Percentiles rank a stretch among this genome's conserved stretches.
Conservation (phyloP, 345 rosid species). For the Raphanus sativus region DNA sequence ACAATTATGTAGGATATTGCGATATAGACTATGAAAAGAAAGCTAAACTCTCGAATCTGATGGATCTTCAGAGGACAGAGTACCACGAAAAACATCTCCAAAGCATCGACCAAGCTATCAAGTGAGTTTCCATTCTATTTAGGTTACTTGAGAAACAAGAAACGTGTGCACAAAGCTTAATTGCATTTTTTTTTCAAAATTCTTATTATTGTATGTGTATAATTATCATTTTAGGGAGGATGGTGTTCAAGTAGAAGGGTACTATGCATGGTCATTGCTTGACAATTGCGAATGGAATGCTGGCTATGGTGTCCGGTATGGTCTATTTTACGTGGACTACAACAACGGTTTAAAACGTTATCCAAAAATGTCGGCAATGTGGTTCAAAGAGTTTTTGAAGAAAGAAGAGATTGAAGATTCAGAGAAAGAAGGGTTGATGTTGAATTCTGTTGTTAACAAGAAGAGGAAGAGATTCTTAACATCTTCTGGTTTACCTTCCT, state of each 20-base stretch:
- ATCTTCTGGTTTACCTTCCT: conserved; percentile 14
- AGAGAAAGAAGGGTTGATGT: conserved; percentile 3
- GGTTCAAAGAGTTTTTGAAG: conserved; percentile 53
- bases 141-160: background rate
- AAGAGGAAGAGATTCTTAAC: conserved; percentile 33
- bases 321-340: conserved; percentile 51
- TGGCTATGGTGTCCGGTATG: conserved; percentile 53
- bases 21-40: conserved; percentile 18
- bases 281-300: conserved; percentile 60
- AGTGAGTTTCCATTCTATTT: background rate
- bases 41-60: conserved; percentile 25
- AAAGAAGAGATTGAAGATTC: conserved; percentile 23
- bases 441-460: background rate
- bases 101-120: conserved; percentile 27
- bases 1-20: conserved; percentile 14
- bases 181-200: background rate
- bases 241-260: conserved; percentile 52
- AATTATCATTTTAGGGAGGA: conserved; percentile 31
- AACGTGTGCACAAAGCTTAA: background rate
- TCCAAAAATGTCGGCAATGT: conserved; percentile 56
- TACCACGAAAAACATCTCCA: conserved; percentile 31
- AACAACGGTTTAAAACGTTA: conserved; percentile 52
- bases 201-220: background rate
- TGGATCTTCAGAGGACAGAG: conserved; percentile 33
- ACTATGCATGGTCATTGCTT: conserved; percentile 57